phyloP scores from a whole-genome alignment of 1,139 yeast genomes.

The Protomyces macrosporus region DNA sequence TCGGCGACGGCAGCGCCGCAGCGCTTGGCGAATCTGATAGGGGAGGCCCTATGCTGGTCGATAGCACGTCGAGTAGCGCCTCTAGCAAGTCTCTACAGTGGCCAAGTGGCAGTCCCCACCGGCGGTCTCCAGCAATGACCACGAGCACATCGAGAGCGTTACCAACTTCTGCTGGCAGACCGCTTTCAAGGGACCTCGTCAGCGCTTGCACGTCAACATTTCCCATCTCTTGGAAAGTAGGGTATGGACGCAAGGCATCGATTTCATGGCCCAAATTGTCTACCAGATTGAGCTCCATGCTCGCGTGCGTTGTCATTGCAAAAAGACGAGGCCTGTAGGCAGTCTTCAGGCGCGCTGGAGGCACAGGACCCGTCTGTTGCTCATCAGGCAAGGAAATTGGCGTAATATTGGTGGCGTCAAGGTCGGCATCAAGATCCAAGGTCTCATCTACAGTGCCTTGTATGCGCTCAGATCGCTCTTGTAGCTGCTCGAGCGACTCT shows the following conservation, averaged over 20 bases:
- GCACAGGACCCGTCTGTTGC: too few relatives aligned
- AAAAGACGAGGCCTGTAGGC: neutral
- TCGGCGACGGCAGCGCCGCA: too few relatives aligned
- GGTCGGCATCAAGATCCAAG: neutral
- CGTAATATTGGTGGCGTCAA: neutral
- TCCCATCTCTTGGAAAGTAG: conserved; percentile 20
- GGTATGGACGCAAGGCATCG: conserved; percentile 3
- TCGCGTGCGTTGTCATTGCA: neutral
- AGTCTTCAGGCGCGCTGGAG: neutral
- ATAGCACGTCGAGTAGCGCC: conserved; percentile 9
- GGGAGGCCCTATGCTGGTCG: neutral
- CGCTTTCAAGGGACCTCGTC: conserved; percentile 5
- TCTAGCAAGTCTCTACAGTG: conserved; percentile 18
- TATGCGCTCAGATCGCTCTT: neutral
- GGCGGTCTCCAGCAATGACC: conserved; percentile 14
- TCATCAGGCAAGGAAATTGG: neutral
- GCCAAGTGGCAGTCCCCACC: conserved; percentile 21
- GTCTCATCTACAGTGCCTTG: neutral
- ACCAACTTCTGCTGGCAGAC: conserved; percentile 15
- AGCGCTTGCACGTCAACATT: conserved; percentile 14
- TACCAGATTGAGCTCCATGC: neutral
- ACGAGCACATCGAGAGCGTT: conserved; percentile 13
- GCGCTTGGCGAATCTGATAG: too few relatives aligned
- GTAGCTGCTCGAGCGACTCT: neutral
- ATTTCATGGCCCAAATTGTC: neutral